Conservation (phyloP, 805 yeast species). For the Candida berthetii region DNA sequence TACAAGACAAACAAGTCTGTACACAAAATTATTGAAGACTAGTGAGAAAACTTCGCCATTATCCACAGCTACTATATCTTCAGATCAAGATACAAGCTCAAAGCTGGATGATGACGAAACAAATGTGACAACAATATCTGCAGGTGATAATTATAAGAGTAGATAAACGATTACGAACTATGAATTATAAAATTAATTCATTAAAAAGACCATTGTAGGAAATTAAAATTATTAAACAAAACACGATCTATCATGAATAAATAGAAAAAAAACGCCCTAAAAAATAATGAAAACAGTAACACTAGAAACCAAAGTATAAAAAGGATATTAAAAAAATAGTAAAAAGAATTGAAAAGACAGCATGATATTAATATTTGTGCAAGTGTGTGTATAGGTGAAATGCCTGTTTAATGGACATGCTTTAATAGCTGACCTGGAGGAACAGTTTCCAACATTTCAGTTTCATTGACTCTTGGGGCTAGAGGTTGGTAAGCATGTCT, state of each 20-base stretch:
- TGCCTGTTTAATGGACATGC: constrained; percentile 16
- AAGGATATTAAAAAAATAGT: neutral
- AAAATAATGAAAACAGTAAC: too few relatives aligned
- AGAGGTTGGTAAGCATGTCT: constrained; percentile 37
- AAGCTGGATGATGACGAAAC: too few relatives aligned
- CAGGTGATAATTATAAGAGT: too few relatives aligned
- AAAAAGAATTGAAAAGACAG: constrained; percentile 1
- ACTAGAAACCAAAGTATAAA: too few relatives aligned
- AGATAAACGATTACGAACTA: too few relatives aligned
- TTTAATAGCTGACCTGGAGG: constrained; percentile 52
- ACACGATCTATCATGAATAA: too few relatives aligned
- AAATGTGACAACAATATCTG: too few relatives aligned
- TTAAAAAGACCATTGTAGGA: too few relatives aligned
- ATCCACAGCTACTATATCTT: neutral
- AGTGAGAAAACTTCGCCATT: neutral
- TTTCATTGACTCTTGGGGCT: constrained; percentile 51
- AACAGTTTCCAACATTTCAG: constrained; percentile 53
- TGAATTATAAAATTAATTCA: too few relatives aligned
- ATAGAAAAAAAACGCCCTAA: too few relatives aligned
- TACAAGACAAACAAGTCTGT: constrained; percentile 15
- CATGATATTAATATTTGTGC: neutral
- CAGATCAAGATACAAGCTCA: neutral
- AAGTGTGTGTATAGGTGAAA: neutral
- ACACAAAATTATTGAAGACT: constrained; percentile 2
- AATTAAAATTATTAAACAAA: too few relatives aligned